Evolutionary conservation across 257 asterid genomes (phyloP).

Genomic region (Solanum peruvianum): DNA sequence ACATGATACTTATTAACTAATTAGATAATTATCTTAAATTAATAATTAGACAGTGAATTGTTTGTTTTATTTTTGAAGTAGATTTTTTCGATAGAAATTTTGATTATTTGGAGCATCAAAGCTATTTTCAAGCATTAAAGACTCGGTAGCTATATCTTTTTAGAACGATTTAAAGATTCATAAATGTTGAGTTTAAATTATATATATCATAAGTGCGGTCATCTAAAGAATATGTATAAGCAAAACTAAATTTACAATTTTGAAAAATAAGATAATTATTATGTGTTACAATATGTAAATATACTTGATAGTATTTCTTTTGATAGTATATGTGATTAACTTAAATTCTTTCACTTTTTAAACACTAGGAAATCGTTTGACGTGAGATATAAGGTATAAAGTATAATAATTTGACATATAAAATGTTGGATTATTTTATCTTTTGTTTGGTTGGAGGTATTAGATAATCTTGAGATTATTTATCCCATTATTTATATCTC

Average conservation of each 20-base stretch:
- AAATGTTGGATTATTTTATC: background rate
- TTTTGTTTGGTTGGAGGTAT: background rate
- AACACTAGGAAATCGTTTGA: background rate
- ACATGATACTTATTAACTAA: background rate
- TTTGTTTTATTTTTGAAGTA: background rate
- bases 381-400: background rate
- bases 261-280: background rate
- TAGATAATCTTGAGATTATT: background rate
- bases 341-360: background rate
- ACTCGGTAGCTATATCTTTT: no score
- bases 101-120: background rate
- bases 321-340: background rate
- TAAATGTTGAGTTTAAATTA: background rate
- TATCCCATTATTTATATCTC: background rate
- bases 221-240: background rate
- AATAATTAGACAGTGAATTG: background rate
- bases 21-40: background rate
- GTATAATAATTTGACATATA: background rate
- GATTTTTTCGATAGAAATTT: background rate
- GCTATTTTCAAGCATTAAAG: background rate
- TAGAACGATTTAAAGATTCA: background rate
- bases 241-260: no score
- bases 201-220: background rate
- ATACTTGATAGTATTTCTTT: no score
- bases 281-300: background rate